These are phyloP conservation scores for Ceratocystis eucalypticola DNA, from an alignment of 2,329 filamentous ascomycete species.

Conservation along the genomic window DNA sequence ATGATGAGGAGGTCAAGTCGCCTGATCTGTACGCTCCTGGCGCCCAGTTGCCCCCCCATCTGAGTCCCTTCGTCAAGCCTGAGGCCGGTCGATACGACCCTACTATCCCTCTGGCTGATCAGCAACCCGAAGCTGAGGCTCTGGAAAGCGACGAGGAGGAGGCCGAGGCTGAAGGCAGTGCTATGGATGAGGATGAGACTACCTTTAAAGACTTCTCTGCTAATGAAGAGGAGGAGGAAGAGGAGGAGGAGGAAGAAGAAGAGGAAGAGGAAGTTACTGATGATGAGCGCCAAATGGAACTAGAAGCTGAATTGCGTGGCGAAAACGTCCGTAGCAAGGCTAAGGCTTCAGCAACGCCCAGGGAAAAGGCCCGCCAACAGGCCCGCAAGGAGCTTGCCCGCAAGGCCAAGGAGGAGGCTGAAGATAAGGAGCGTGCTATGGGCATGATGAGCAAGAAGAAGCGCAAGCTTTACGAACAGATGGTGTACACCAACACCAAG, in stretches of 20 bases:
- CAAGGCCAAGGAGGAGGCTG: conserved; percentile 61
- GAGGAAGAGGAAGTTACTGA: conserved; percentile 28
- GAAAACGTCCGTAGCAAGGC: conserved; percentile 40
- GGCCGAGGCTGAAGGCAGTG: conserved; percentile 38
- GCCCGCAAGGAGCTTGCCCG: conserved; percentile 55
- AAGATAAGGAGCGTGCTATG: conserved; percentile 84
- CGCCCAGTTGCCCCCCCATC: conserved; percentile 76
- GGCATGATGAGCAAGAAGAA: conserved; percentile 99
- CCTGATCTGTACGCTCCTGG: conserved; percentile 84
- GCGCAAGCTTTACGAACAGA: conserved; percentile 93
- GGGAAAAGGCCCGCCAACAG: conserved; percentile 53
- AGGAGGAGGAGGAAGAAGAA: conserved; percentile 34
- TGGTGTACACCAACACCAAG: conserved; percentile 90
- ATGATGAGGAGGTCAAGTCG: conserved; percentile 76
- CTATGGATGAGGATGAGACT: conserved; percentile 32
- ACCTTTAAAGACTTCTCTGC: conserved; percentile 33
- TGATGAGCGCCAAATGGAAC: conserved; percentile 61
- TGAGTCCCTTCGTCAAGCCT: conserved; percentile 89
- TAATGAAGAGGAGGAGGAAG: conserved; percentile 32
- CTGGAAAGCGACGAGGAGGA: conserved; percentile 49
- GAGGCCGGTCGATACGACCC: conserved; percentile 85
- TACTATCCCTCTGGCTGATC: conserved; percentile 68
- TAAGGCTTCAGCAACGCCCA: conserved; percentile 31
- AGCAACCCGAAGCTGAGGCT: conserved; percentile 76
- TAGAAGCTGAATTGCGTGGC: conserved; percentile 83